phyloP scores from a whole-genome alignment of 2,329 filamentous ascomycete species.

The Allantophomopsis cytisporea region DNA sequence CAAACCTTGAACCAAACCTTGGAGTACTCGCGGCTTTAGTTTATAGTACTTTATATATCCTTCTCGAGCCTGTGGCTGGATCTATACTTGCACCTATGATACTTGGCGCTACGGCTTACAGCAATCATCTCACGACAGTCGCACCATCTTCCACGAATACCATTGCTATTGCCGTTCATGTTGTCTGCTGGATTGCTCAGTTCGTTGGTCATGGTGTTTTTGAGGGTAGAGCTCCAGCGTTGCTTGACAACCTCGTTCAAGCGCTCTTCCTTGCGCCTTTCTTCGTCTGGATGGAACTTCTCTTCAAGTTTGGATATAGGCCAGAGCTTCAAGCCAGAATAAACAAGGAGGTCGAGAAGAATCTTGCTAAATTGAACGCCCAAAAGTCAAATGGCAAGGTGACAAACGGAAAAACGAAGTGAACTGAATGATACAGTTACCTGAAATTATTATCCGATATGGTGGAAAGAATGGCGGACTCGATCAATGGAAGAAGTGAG shows the following conservation, averaged over 20 bases:
- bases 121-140: constrained; percentile 52
- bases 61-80: constrained; percentile 90
- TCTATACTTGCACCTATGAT: constrained; percentile 63
- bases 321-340: constrained; percentile 75
- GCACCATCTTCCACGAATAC: constrained; percentile 34
- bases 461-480: too few relatives aligned
- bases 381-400: constrained; percentile 27
- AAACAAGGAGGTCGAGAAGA: constrained; percentile 59
- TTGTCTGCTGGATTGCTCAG: constrained; percentile 74
- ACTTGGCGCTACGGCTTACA: constrained; percentile 58
- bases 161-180: constrained; percentile 50
- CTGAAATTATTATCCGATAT: too few relatives aligned
- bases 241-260: constrained; percentile 85
- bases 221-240: constrained; percentile 75
- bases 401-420: background rate
- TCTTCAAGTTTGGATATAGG: constrained; percentile 85
- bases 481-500: too few relatives aligned
- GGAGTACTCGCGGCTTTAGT: constrained; percentile 50
- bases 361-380: constrained; percentile 62
- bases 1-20: constrained; percentile 52
- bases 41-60: constrained; percentile 71
- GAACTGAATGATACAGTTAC: too few relatives aligned
- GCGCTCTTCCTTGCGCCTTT: constrained; percentile 87
- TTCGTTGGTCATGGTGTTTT: constrained; percentile 86
- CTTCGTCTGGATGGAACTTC: constrained; percentile 91